Evolutionary conservation across 495 filamentous ascomycete species (phyloP), one percentile per base, ranked within the genome.

Genomic region (Xylaria castorea): DNA sequence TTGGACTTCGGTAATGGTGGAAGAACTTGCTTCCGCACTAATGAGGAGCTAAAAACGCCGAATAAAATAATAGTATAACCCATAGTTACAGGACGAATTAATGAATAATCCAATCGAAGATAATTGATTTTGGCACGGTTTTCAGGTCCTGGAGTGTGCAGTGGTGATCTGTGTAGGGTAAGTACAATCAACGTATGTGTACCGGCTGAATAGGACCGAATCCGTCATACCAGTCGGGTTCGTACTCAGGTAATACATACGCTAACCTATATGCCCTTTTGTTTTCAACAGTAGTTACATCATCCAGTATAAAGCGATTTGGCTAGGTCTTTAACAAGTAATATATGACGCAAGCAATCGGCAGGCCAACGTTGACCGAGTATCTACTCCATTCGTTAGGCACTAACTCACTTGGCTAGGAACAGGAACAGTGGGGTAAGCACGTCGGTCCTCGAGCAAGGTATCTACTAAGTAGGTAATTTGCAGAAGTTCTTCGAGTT

Each of bases 1-100:
- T 53, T 30, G 46, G 46, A 38, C 32, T 53, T 48, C 27, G 38
- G 46, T 67, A 67, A 67, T 67, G 30, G n/a, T 40, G 48, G 64
- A 27, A 40, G 30, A 67, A 12, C 14, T 32, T 25, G 18, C 6
- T 53, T 36, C 32, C 64, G 11, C 46, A 66, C 63, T 66, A 66
- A 66, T 66, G 42, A 36, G 42, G 16, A 34, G 25, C 25, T 50
- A 22, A 20, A 22, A 51, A 20, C 18, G 16, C 46, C 20, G 40
- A n/a, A 65, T 32, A 65, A 50, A 66, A 50, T 66, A 34, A 50
- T 50, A 50, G 44, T 27, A 27, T 64, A 50, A 34, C 12, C 27
- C 1, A 66, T 16, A n/a, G n/a, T n/a, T n/a, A 50, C 50, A 44
- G 44, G 27, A n/a, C 6, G 7, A 66, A 44, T 50, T 50, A 66